Evolutionary conservation across 2,329 filamentous ascomycete genomes (phyloP).

Genomic region (Lanzia echinophila): DNA sequence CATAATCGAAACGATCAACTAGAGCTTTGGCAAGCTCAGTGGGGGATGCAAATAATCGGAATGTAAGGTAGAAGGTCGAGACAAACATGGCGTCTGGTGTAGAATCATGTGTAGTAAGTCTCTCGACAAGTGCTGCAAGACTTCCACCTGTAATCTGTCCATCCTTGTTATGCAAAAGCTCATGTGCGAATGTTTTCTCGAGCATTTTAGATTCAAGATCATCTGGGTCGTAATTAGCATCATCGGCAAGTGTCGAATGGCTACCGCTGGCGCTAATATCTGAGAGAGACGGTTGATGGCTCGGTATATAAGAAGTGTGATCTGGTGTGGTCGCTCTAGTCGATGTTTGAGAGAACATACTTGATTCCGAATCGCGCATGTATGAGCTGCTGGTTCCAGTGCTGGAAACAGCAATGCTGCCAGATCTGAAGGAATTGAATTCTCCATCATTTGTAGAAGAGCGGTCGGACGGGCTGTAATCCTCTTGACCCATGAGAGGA

Average conservation of each 20-base stretch:
- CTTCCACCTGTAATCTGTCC: slow-evolving; percentile 92
- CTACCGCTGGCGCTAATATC: slow-evolving; percentile 63
- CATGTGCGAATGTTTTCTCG: slow-evolving; percentile 87
- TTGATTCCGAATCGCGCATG: slow-evolving; percentile 72
- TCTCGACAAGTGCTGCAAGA: slow-evolving; percentile 84
- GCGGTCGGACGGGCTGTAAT: slow-evolving; percentile 43
- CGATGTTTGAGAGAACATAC: slow-evolving; percentile 72
- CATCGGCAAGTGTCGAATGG: slow-evolving; percentile 60
- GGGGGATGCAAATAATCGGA: slow-evolving; percentile 84
- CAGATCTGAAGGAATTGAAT: slow-evolving; percentile 50
- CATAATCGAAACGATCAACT: slow-evolving; percentile 89
- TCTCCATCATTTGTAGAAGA: slow-evolving; percentile 43
- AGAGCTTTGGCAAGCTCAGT: slow-evolving; percentile 70
- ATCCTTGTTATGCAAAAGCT: slow-evolving; percentile 89
- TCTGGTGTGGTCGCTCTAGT: slow-evolving; percentile 88
- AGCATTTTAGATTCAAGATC: slow-evolving; percentile 79
- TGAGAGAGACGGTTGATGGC: slow-evolving; percentile 53
- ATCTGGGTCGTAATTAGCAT: slow-evolving; percentile 45
- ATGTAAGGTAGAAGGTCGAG: slow-evolving; percentile 92
- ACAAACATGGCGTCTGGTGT: slow-evolving; percentile 90
- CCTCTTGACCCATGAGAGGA: slow-evolving; percentile 40
- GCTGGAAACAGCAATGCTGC: slow-evolving; percentile 69
- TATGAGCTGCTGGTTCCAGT: slow-evolving; percentile 74
- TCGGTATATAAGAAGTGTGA: slow-evolving; percentile 28
- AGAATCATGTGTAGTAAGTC: slow-evolving; percentile 84